Evolutionary conservation across 1,284 basidiomycete species (phyloP), one percentile per base, ranked within the genome.

Genomic region (Trichosporon sp.): DNA sequence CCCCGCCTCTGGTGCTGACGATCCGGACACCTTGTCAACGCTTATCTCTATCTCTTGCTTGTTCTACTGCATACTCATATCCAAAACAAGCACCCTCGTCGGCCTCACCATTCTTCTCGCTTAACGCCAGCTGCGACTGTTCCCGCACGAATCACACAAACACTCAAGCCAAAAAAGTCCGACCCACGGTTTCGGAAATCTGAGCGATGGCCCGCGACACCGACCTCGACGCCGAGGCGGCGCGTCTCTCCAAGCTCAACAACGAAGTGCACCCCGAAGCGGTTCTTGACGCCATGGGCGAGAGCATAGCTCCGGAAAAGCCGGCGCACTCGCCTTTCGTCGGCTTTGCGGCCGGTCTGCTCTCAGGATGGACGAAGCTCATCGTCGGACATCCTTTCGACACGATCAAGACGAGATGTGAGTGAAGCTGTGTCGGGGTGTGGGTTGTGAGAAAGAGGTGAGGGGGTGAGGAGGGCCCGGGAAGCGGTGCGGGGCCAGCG

Each of bases 301-400:
- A 74, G 71, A 74, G 73, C 43, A 14, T 69, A 7, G 70, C 67
- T 11, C 59, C 70, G 0, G 37, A n/a, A 7, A 66, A 66, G 12
- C 76, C 76, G 68, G 65, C 65, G 37, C 81, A 83, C 71, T 75
- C 77, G 66, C 79, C 80, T 37, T 80, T 80, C 66, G 71, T 80
- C 8, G 83, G 83, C 2, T 84, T 84, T 70, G 81, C 81, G 16
- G 83, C 83, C 10, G 83, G 83, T 0, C 68, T 83, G 16, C 76
- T 78, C 26, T 84, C 82, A 19, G 82, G 82, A 78, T 81, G 40
- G 40, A 32, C 19, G 2, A 31, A 70, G 68, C 68, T 81, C 69
- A 69, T 74, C 11, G 75, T 78, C n/a, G 82, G 81, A 5, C 83
- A 84, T 71, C 83, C 83, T 2, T 83, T 83, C 66, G 81, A 83